Base-by-base conservation (phyloP, 2,329 filamentous ascomycete genomes). In the Ophiocordyceps robertsii region DNA sequence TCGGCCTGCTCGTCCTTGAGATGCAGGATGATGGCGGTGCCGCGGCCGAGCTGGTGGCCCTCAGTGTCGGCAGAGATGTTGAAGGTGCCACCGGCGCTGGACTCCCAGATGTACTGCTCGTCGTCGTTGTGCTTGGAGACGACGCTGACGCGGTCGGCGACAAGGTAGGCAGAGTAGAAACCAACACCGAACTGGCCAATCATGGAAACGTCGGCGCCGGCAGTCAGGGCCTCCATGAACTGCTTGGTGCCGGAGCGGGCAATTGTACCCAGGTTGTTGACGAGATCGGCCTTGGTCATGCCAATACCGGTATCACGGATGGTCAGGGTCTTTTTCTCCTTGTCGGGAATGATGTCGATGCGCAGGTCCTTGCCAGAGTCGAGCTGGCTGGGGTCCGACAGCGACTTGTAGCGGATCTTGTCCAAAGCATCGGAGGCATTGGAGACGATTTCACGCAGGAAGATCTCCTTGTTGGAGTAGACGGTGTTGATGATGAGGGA, bases 401-500 rank as follows among this genome's bases (percentile, higher is more conserved):
- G 80, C 55, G 92, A 80, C 78, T 95, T 87, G 79, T 98, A 98
- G 68, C 92, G 84, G 69, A 98, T 94, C 84, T 98, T 98, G 84
- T 98, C 92, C 59, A 98, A 80, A 48, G 92, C 92, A 83, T 98
- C 92, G 61, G 90, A 96, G 64, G 84, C 83, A 73, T 98, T 98
- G 73, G 92, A 96, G 63, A 98, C 86, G 59, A 98, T 66, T 74
- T 98, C 92, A 83, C 92, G 77, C 60, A 98, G 74, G 82, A 98
- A 98, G 66, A 98, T 96, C 74, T 96, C 92, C 80, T 98, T 98
- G 84, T 98, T 98, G 58, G 89, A 95, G 80, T 96, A 98, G 75
- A 98, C 92, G 55, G 92, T 96, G 85, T 98, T 98, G 80, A 98
- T 98, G 73, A 98, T 98, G 67, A 98, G 85, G 57, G 83, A 88